Conservation (phyloP, 2,329 filamentous ascomycete species). For the Gaeumannomyces tritici region DNA sequence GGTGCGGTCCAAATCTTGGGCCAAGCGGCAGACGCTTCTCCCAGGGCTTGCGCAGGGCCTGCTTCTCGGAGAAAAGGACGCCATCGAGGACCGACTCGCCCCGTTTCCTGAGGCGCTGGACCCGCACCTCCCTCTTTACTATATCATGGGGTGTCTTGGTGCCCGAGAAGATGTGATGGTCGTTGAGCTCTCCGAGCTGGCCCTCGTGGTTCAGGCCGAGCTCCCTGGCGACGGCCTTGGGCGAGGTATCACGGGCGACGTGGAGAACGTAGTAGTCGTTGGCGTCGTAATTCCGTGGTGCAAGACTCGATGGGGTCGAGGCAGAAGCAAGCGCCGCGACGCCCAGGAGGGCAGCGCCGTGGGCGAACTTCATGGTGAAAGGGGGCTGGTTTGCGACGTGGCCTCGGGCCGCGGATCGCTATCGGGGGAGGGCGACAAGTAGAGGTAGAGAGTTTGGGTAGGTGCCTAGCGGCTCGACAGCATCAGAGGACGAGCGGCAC, state of each 20-base stretch:
- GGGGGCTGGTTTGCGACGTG: neutral
- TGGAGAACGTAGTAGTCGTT: constrained; percentile 94
- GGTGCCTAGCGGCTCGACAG: neutral
- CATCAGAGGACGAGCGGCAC: neutral
- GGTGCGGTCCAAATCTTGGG: constrained; percentile 7
- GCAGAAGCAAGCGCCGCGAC: constrained; percentile 32
- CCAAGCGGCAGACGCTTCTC: constrained; percentile 39
- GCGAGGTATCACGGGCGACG: constrained; percentile 56
- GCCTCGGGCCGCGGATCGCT: too few species aligned
- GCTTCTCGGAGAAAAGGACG: constrained; percentile 74
- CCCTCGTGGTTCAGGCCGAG: constrained; percentile 77
- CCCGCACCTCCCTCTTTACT: constrained; percentile 42
- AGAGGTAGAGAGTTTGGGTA: too few species aligned
- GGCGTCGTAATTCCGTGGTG: constrained; percentile 61
- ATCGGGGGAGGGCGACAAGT: too few species aligned
- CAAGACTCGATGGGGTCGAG: constrained; percentile 30
- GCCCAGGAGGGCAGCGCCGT: constrained; percentile 35
- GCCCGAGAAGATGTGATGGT: constrained; percentile 82
- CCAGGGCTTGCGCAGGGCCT: constrained; percentile 38
- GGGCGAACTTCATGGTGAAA: constrained; percentile 36
- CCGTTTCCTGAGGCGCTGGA: constrained; percentile 53
- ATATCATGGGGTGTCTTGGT: constrained; percentile 51
- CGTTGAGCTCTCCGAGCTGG: constrained; percentile 62
- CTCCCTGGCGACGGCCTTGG: constrained; percentile 58
- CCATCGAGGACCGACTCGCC: constrained; percentile 57